A percentile compares a stretch with the other conserved stretches of the same genome.
phyloP scores from a whole-genome alignment of 768 basidiomycete species.

The Amanita jacksonii region DNA sequence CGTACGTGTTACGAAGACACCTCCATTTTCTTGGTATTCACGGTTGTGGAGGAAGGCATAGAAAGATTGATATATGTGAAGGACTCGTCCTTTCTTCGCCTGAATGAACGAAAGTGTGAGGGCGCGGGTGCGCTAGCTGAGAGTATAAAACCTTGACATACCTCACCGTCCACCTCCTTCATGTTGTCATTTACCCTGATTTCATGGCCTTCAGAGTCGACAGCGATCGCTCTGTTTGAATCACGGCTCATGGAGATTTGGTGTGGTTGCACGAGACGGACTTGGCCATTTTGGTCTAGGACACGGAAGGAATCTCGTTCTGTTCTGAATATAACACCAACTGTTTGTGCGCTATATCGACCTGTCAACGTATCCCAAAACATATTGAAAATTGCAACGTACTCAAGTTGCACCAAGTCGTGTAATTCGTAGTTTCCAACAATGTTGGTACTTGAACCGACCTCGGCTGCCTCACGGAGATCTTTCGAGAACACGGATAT shows the following conservation, averaged over 20 bases:
- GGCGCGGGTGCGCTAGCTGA: constrained; percentile 7
- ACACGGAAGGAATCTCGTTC: constrained; percentile 95
- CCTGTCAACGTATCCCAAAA: constrained; percentile 8
- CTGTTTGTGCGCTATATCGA: constrained; percentile 66
- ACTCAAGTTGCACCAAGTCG: constrained; percentile 96
- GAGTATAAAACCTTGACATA: constrained; percentile 24
- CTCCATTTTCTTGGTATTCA: constrained; percentile 83
- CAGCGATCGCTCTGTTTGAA: constrained; percentile 74
- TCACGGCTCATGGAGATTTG: constrained; percentile 91
- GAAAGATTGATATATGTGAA: constrained; percentile 91
- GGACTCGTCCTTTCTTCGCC: constrained; percentile 79
- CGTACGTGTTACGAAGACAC: constrained; percentile 88
- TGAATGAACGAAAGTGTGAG: constrained; percentile 18
- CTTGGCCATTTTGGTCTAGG: constrained; percentile 87
- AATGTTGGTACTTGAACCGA: constrained; percentile 83
- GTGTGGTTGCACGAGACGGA: constrained; percentile 83
- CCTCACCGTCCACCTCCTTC: constrained; percentile 87
- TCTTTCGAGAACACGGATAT: constrained; percentile 97
- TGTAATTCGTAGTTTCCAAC: constrained; percentile 94
- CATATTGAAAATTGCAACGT: constrained; percentile 24
- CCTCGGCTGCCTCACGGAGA: constrained; percentile 93
- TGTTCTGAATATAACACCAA: constrained; percentile 95
- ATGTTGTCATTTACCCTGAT: constrained; percentile 84
- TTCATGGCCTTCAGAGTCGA: constrained; percentile 83
- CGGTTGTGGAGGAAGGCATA: constrained; percentile 93